Evolutionary conservation across 306 rosid genomes (phyloP).

Genomic region (Canavalia gladiata): DNA sequence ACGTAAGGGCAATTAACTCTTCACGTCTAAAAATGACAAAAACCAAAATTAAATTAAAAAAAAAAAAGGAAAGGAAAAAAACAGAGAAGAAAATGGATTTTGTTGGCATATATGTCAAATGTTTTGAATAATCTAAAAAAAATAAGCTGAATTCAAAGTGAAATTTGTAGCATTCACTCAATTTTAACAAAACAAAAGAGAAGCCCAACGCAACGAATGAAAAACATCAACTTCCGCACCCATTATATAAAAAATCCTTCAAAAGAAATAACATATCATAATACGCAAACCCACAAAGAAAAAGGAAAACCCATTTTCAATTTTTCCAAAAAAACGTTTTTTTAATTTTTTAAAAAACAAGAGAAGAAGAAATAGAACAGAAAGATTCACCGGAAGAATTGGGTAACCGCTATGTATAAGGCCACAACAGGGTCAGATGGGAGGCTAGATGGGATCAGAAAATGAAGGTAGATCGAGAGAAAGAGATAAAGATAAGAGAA

Average conservation of each 20-base stretch:
- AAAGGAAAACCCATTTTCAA: not conserved
- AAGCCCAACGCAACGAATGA: constrained; percentile 27
- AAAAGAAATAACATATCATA: not conserved
- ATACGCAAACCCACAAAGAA: not conserved
- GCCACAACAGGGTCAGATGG: constrained; percentile 26
- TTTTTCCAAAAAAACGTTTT: not conserved
- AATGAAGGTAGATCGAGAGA: not conserved
- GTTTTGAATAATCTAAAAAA: constrained; percentile 7
- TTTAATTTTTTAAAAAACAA: not conserved
- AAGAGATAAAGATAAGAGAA: not conserved
- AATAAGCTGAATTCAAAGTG: constrained; percentile 5
- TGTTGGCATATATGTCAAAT: constrained; percentile 5
- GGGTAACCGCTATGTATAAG: not conserved
- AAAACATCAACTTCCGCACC: constrained; percentile 9
- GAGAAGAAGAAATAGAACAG: not conserved
- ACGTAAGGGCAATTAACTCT: constrained; percentile 7
- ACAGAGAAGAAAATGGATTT: constrained; percentile 14
- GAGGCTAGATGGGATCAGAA: constrained; percentile 46
- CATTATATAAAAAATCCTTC: not conserved
- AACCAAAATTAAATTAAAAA: not conserved
- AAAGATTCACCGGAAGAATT: constrained; percentile 31
- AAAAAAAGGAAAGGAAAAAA: not conserved
- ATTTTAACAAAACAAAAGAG: constrained; percentile 25
- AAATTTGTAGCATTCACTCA: constrained; percentile 16
- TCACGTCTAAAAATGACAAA: not conserved